Conservation (phyloP, 768 basidiomycete genomes). For the Pisolithus tinctorius region DNA sequence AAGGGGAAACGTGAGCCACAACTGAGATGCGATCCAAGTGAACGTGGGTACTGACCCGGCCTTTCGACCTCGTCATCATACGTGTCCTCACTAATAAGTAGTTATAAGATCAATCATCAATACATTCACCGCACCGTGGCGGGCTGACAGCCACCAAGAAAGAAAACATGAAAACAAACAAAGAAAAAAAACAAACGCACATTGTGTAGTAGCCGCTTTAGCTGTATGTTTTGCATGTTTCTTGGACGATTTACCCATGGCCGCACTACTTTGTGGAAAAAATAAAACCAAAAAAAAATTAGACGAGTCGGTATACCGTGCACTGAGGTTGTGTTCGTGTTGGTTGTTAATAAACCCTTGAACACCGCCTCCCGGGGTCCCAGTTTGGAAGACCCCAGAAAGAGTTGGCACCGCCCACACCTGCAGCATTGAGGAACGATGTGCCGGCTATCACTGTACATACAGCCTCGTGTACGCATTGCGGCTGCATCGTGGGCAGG, state of each 20-base stretch:
- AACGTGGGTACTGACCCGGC: conserved; percentile 40
- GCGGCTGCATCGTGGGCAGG: conserved; percentile 8
- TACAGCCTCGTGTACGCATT: conserved; percentile 16
- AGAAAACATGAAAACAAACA: conserved; percentile 14
- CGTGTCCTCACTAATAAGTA: conserved; percentile 43
- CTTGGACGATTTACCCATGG: conserved; percentile 37
- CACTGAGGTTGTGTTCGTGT: conserved; percentile 28
- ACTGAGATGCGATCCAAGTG: conserved; percentile 11
- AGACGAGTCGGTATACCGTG: too few relatives aligned
- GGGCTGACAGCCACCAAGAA: too few relatives aligned
- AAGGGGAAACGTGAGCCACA: conserved; percentile 7
- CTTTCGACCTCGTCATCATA: conserved; percentile 49
- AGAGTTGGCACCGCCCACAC: conserved; percentile 5
- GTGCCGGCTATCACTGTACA: not conserved
- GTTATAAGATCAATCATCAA: too few relatives aligned
- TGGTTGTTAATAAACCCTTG: conserved; percentile 28
- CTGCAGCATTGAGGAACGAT: not conserved
- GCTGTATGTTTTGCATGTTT: conserved; percentile 29
- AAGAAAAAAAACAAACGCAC: conserved; percentile 27
- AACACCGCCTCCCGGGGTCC: conserved; percentile 29
- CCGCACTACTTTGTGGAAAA: too few relatives aligned
- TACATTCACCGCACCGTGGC: too few relatives aligned
- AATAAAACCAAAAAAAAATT: conserved; percentile 17
- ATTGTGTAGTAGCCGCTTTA: conserved; percentile 27
- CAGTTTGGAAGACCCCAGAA: conserved; percentile 22